phyloP scores from a whole-genome alignment of 2,329 filamentous ascomycete species.

The Calonectria pteridis region DNA sequence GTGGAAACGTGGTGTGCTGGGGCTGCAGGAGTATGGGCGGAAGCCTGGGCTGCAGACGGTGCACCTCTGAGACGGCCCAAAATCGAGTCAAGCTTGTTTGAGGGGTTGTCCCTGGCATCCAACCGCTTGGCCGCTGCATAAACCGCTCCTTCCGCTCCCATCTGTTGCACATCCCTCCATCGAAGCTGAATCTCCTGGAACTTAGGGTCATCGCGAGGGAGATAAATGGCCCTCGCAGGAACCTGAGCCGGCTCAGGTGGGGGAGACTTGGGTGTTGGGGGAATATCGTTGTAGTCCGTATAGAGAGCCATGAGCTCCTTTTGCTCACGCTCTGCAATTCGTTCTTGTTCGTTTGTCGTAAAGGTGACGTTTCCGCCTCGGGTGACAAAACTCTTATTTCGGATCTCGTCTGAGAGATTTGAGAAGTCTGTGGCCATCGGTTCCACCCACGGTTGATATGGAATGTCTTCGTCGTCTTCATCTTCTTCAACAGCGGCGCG shows the following conservation, averaged over 20 bases:
- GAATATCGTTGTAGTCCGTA: slow-evolving; percentile 65
- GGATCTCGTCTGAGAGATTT: slow-evolving; percentile 58
- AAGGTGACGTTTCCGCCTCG: slow-evolving; percentile 66
- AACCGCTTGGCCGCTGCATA: slow-evolving; percentile 59
- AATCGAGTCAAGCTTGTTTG: slow-evolving; percentile 56
- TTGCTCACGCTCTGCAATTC: slow-evolving; percentile 68
- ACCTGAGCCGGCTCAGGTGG: slow-evolving; percentile 48
- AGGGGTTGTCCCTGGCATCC: slow-evolving; percentile 52
- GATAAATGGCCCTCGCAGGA: slow-evolving; percentile 47
- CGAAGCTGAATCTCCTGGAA: slow-evolving; percentile 64
- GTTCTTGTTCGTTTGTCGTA: slow-evolving; percentile 66
- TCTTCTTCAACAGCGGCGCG: slow-evolving; percentile 62
- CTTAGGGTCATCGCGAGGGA: slow-evolving; percentile 56
- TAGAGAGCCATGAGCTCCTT: slow-evolving; percentile 73
- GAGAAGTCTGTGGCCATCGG: slow-evolving; percentile 62
- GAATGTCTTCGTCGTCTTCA: slow-evolving; percentile 70
- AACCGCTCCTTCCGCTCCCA: slow-evolving; percentile 57
- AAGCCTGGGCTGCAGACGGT: slow-evolving; percentile 29
- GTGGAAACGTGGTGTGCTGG: slow-evolving; percentile 24
- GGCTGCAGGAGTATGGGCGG: slow-evolving; percentile 25
- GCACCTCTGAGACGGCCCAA: slow-evolving; percentile 50
- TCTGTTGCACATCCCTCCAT: slow-evolving; percentile 60
- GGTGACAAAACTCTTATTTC: slow-evolving; percentile 64
- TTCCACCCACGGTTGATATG: slow-evolving; percentile 65
- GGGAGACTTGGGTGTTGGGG: slow-evolving; percentile 68